These are phyloP conservation scores for Torrubiella hemipterigena DNA, from an alignment of 2,329 filamentous ascomycete genomes.

Conservation along the genomic window DNA sequence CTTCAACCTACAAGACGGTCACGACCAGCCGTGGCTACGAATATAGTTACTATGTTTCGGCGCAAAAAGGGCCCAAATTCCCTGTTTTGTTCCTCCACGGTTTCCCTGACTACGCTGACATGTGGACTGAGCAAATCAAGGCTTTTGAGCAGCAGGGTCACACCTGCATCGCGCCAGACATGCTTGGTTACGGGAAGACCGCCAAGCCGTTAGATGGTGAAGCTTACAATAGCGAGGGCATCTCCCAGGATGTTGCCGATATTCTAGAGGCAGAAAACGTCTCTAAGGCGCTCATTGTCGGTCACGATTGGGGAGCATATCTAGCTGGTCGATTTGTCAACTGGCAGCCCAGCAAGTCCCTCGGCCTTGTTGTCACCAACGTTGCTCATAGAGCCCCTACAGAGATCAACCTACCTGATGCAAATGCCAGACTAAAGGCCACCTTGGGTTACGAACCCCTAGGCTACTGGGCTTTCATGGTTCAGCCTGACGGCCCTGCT, in stretches of 20 bases:
- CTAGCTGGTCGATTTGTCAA: constrained; percentile 27
- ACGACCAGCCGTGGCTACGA: constrained; percentile 18
- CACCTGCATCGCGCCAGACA: constrained; percentile 24
- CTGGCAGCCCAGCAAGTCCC: constrained; percentile 24
- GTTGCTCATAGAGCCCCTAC: constrained; percentile 26
- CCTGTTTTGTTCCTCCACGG: constrained; percentile 33
- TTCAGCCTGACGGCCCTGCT: constrained; percentile 22
- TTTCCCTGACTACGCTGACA: constrained; percentile 31
- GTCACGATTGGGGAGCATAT: constrained; percentile 36
- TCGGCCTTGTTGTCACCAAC: constrained; percentile 28
- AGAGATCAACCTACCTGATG: constrained; percentile 21
- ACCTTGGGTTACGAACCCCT: constrained; percentile 22
- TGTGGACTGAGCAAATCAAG: constrained; percentile 29
- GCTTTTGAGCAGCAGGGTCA: constrained; percentile 23
- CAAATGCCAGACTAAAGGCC: constrained; percentile 18
- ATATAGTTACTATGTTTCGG: constrained; percentile 27
- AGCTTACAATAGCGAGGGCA: constrained; percentile 22
- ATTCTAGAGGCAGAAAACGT: constrained; percentile 26
- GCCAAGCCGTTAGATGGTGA: constrained; percentile 25
- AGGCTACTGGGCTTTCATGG: constrained; percentile 35
- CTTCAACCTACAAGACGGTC: constrained; percentile 13
- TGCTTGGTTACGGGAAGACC: constrained; percentile 25
- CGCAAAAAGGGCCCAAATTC: constrained; percentile 13
- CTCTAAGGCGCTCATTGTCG: constrained; percentile 25
- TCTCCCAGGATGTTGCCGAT: constrained; percentile 23